Conservation (phyloP, 768 basidiomycete genomes). For the Termitomyces bulborhizus region DNA sequence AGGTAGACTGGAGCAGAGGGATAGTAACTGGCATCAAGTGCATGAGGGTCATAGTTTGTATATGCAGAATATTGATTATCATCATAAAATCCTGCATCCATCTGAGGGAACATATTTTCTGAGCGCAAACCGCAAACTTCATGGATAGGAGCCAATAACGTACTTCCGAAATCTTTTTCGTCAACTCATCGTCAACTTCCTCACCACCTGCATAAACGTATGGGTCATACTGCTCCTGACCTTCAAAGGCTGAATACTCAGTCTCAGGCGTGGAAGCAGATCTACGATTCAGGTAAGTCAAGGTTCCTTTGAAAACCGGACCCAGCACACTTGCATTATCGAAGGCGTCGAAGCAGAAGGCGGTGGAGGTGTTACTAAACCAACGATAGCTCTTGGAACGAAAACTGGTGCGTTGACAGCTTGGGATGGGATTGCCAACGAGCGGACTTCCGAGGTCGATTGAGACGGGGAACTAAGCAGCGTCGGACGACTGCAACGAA, state of each 20-base stretch:
- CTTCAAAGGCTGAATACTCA: slow-evolving; percentile 16
- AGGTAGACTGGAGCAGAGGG: slow-evolving; percentile 40
- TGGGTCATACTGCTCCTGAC: slow-evolving; percentile 17
- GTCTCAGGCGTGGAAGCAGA: slow-evolving; percentile 14
- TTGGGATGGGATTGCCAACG: slow-evolving; percentile 43
- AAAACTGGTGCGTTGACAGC: slow-evolving; percentile 84
- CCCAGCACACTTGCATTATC: slow-evolving; percentile 14
- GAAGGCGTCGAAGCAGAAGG: slow-evolving; percentile 20
- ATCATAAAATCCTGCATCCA: slow-evolving; percentile 25
- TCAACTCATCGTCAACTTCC: slow-evolving; percentile 19
- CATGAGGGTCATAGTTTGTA: slow-evolving; percentile 31
- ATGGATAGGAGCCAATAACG: neutral
- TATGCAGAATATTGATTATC: slow-evolving; percentile 23
- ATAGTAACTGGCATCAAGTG: slow-evolving; percentile 34
- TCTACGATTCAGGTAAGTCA: slow-evolving; percentile 4
- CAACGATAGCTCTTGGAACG: slow-evolving; percentile 51
- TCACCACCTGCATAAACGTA: slow-evolving; percentile 19
- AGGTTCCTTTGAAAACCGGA: neutral
- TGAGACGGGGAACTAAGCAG: slow-evolving; percentile 2
- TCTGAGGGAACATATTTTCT: slow-evolving; percentile 8
- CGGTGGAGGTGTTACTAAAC: slow-evolving; percentile 23
- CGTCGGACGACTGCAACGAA: neutral
- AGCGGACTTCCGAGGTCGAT: slow-evolving; percentile 20
- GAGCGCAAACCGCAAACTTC: neutral
- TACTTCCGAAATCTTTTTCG: slow-evolving; percentile 29